Evolutionary conservation across 78 protist genomes (phyloP).

Genomic region (Chrysochromulina tobinii): DNA sequence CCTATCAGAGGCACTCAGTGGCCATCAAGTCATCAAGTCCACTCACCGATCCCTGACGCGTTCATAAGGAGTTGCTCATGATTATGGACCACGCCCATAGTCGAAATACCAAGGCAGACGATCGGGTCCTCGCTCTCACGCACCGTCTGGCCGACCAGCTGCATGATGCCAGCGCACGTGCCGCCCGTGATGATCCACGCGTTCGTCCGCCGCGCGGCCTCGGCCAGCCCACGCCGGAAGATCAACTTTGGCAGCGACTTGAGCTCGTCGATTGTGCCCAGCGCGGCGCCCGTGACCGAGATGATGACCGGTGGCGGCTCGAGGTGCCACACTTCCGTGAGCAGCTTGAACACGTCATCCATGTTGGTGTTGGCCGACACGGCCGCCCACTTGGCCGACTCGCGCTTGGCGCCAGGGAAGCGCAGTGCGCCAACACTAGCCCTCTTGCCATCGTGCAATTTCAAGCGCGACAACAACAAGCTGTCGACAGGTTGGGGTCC

Average conservation of each 20-base stretch:
- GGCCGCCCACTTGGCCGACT: too few species aligned
- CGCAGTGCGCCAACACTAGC: too few species aligned
- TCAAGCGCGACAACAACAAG: too few species aligned
- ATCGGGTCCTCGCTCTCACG: not conserved
- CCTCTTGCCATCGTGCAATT: too few species aligned
- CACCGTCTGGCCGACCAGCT: conserved; percentile 4
- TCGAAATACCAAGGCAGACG: not conserved
- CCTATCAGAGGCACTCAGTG: too few species aligned
- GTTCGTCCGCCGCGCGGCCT: not conserved
- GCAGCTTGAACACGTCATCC: too few species aligned
- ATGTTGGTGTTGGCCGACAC: too few species aligned
- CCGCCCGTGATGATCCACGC: conserved; percentile 23
- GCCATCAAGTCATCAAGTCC: too few species aligned
- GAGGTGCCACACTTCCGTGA: not conserved
- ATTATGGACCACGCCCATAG: not conserved
- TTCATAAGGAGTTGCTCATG: too few species aligned
- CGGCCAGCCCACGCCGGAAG: not conserved
- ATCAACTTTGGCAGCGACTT: not conserved
- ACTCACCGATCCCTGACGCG: too few species aligned
- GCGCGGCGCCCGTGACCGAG: conserved; percentile 16
- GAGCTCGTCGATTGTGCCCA: not conserved
- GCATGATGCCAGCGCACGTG: not conserved
- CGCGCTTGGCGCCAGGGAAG: too few species aligned
- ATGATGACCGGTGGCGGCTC: not conserved
- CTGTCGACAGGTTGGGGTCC: too few species aligned